Evolutionary conservation across 768 basidiomycete genomes (phyloP).

Genomic region (Tephrocybe sp.): DNA sequence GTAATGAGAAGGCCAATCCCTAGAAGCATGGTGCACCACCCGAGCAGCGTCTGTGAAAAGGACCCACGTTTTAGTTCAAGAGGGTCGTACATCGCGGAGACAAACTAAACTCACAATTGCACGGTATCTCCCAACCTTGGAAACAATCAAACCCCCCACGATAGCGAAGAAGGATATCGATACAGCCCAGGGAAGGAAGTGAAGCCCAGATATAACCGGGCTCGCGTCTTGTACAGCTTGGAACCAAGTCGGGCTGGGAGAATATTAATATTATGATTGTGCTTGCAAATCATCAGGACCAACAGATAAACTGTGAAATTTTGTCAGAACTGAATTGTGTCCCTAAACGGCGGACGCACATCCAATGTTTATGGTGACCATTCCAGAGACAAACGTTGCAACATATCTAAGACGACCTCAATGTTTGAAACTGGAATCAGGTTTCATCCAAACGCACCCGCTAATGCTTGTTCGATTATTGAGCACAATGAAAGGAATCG

Average conservation of each 20-base stretch:
- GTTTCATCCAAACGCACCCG: neutral
- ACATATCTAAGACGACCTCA: conserved; percentile 2
- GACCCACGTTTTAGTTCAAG: neutral
- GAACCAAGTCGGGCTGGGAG: conserved; percentile 21
- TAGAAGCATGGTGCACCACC: conserved; percentile 28
- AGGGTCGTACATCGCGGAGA: neutral
- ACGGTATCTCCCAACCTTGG: conserved; percentile 23
- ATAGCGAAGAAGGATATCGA: conserved; percentile 37
- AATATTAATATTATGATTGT: neutral
- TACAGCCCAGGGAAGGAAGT: conserved; percentile 31
- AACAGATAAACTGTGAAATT: neutral
- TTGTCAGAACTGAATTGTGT: neutral
- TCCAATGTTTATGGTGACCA: conserved; percentile 10
- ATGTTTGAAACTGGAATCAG: neutral
- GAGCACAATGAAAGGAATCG: neutral
- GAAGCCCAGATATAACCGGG: conserved; percentile 35
- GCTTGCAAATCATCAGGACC: neutral
- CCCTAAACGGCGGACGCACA: neutral
- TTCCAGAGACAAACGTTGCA: conserved; percentile 5
- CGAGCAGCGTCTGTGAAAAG: conserved; percentile 1
- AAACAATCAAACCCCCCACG: conserved; percentile 29
- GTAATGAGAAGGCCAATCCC: conserved; percentile 36
- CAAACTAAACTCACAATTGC: conserved; percentile 21
- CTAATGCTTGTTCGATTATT: conserved; percentile 10
- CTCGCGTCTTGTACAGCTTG: conserved; percentile 35